phyloP scores from a whole-genome alignment of 2,329 filamentous ascomycete genomes.

The Pseudocercospora eumusae region DNA sequence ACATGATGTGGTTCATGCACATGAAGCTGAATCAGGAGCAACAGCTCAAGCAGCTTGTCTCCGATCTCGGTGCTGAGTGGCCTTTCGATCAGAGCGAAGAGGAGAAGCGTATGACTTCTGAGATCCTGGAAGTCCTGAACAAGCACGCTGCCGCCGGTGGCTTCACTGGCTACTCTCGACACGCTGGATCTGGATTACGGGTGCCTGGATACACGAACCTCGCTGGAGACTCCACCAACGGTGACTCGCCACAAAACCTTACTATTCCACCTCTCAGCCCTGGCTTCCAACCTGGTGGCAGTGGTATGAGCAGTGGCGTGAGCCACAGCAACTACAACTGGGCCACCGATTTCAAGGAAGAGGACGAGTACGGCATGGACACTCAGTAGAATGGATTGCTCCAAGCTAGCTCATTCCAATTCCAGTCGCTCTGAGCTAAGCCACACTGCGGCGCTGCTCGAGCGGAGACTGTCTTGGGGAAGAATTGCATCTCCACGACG shows the following conservation, averaged over 20 bases:
- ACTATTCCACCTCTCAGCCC: slow-evolving; percentile 48
- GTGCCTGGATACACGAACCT: slow-evolving; percentile 94
- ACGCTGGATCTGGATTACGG: slow-evolving; percentile 78
- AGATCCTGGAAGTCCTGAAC: slow-evolving; percentile 81
- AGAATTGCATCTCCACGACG: slow-evolving; percentile 20
- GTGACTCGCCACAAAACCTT: slow-evolving; percentile 46
- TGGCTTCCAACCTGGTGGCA: slow-evolving; percentile 65
- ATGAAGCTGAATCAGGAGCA: slow-evolving; percentile 87
- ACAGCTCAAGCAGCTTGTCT: slow-evolving; percentile 75
- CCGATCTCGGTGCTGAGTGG: slow-evolving; percentile 70
- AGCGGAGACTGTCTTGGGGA: slow-evolving; percentile 16
- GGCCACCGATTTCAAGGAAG: slow-evolving; percentile 76
- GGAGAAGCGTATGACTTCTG: slow-evolving; percentile 91
- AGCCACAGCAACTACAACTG: slow-evolving; percentile 47
- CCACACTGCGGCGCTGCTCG: slow-evolving; percentile 17
- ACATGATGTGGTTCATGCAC: slow-evolving; percentile 96
- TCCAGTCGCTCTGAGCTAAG: slow-evolving; percentile 14
- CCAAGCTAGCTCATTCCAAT: slow-evolving; percentile 8
- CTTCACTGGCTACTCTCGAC: slow-evolving; percentile 70
- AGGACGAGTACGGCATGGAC: slow-evolving; percentile 91
- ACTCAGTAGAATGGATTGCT: slow-evolving; percentile 33
- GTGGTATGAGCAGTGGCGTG: slow-evolving; percentile 55
- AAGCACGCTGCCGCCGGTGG: slow-evolving; percentile 77
- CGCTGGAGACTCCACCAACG: slow-evolving; percentile 72
- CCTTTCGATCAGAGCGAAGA: slow-evolving; percentile 86